Percentiles rank a stretch among this genome's conserved stretches.
Evolutionary conservation across 345 rosid species (phyloP).

Genomic region (Aquilaria sinensis): DNA sequence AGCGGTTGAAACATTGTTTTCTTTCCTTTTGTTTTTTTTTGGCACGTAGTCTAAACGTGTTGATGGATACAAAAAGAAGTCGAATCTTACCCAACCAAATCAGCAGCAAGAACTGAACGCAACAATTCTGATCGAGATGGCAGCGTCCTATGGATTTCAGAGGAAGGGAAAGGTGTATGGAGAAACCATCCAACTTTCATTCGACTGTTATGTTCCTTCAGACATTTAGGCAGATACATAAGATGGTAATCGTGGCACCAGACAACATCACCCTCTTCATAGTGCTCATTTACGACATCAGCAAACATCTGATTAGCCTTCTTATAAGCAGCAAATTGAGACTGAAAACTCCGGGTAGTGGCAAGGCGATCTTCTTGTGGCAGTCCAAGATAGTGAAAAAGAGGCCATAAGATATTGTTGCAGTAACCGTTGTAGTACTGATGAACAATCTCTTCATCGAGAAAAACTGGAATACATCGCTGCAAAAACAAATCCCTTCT

Average conservation of each 20-base stretch:
- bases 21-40: no score
- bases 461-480: conserved; percentile 99
- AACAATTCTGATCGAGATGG: conserved; percentile 95
- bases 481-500: conserved; percentile 23
- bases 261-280: conserved; percentile 97
- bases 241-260: conserved; percentile 99
- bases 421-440: conserved; percentile 98
- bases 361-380: conserved; percentile 99
- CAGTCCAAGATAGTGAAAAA: conserved; percentile 95
- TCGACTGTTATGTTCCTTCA: conserved; percentile 64
- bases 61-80: conserved; percentile 6
- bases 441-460: conserved; percentile 98
- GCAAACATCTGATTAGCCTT: conserved; percentile 99
- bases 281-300: conserved; percentile 85
- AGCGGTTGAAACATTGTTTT: neutral
- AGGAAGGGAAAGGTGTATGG: conserved; percentile 99
- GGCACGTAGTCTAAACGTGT: no score
- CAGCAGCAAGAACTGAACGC: conserved; percentile 96
- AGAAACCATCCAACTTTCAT: conserved; percentile 99
- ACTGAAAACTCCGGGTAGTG: conserved; percentile 96
- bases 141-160: conserved; percentile 95
- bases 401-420: conserved; percentile 98
- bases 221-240: conserved; percentile 96
- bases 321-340: conserved; percentile 94
- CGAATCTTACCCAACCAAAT: conserved; percentile 85